Base-by-base conservation (phyloP, 2,329 filamentous ascomycete species). In the Salinomyces thailandicus region DNA sequence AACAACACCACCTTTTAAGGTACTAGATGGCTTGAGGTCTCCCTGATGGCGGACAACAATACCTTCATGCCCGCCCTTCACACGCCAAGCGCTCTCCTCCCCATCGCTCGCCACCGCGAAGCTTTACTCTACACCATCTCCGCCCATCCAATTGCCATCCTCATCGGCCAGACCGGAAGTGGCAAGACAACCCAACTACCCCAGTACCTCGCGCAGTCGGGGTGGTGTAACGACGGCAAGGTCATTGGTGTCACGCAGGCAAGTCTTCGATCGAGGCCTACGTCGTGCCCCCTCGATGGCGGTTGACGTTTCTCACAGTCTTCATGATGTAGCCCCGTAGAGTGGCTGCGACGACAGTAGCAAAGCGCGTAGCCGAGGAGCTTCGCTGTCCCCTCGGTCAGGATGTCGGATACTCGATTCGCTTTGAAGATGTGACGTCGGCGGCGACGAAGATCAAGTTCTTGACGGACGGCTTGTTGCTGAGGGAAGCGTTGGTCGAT, bases 121-220 rank as follows among this genome's bases (percentile, higher is more conserved):
- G 77, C 71, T 36, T 67, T 98, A 2, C 72, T 95, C 2, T 96
- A 94, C 61, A 71, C 87, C 11, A 74, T 95, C 40, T 89, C 96
- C 58, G 86, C 76, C 5, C 76, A 77, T 45, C 80, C 83, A 0
- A 80, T 96, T 39, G 89, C 84, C 0, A 85, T 96, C 34, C 77
- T 96, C 9, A 78, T 96, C 37, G 91, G 89, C 6, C 86, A 95
- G 56, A 96, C 91, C 1, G 91, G 91, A 3, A 93, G 84, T 16
- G 87, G 89, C 28, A 96, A 96, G 62, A 94, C 87, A 1, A 96
- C 91, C 0, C 91, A 96, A 57, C 80, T 96, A 29, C 91, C 91
- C 1, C 89, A 95, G 50, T 96, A 82, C 51, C 72, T 96, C 9
- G 79, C 93, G 39, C 71, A 83, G 50, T 84, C 81, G 52, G 89